Evolutionary conservation across 2,329 filamentous ascomycete genomes (phyloP).

Genomic region (Paraphaeosphaeria minitans): DNA sequence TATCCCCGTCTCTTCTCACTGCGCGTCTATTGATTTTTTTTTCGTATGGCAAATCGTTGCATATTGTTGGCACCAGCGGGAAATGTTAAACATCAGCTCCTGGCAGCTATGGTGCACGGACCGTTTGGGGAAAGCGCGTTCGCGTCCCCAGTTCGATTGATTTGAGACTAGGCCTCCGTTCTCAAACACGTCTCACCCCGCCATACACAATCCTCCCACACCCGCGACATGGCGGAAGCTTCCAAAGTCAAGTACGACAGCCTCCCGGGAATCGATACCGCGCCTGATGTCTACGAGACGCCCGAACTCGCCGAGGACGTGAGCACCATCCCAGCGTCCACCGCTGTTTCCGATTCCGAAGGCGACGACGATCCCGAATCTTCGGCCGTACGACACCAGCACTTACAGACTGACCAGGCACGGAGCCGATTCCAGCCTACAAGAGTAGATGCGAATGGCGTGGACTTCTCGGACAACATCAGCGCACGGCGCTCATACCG

Average conservation of each 20-base stretch:
- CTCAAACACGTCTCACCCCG: not conserved
- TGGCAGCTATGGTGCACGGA: not conserved
- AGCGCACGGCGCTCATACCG: constrained; percentile 80
- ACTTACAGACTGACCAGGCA: constrained; percentile 77
- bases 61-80: too few species aligned
- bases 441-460: constrained; percentile 74
- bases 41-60: too few species aligned
- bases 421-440: constrained; percentile 78
- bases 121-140: not conserved
- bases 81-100: too few species aligned
- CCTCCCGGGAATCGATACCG: constrained; percentile 66
- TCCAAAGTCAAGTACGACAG: constrained; percentile 56
- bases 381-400: constrained; percentile 70
- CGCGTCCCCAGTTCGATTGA: constrained; percentile 1
- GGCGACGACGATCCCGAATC: constrained; percentile 45
- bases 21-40: not conserved
- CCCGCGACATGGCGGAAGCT: constrained; percentile 36
- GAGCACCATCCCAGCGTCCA: constrained; percentile 71
- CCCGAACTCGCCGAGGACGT: constrained; percentile 89
- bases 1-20: constrained; percentile 6
- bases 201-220: not conserved
- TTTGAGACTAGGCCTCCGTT: not conserved
- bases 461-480: constrained; percentile 90
- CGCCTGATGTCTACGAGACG: constrained; percentile 95
- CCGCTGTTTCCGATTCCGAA: constrained; percentile 43